Evolutionary conservation across 331 rosid genomes (phyloP).

Genomic region (Phaseolus coccineus): DNA sequence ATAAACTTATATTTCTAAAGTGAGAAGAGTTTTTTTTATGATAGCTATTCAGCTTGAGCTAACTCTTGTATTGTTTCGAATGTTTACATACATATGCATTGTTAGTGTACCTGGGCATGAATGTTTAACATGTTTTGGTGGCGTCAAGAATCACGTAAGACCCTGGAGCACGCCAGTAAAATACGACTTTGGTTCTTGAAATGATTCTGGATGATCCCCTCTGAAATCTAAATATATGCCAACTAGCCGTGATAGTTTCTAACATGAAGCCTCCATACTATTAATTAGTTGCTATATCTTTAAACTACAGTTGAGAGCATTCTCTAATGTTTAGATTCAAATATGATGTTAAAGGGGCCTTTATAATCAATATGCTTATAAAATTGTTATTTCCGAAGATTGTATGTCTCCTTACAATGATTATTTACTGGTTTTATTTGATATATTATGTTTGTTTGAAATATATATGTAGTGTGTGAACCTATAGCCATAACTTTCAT

Average conservation of each 20-base stretch:
- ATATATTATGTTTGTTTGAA: slow-evolving; percentile 1
- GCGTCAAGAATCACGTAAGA: slow-evolving; percentile 12
- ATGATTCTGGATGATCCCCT: slow-evolving; percentile 23
- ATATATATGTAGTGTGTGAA: not conserved
- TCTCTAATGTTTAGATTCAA: not conserved
- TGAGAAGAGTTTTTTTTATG: not conserved
- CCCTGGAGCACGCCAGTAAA: not conserved
- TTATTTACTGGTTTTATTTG: slow-evolving; percentile 7
- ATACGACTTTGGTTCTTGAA: slow-evolving; percentile 17
- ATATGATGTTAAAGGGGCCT: not conserved
- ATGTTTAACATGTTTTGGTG: not conserved
- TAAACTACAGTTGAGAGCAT: not conserved
- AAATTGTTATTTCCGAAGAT: slow-evolving; percentile 1
- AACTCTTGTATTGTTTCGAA: not conserved
- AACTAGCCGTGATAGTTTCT: not conserved
- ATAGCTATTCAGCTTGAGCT: slow-evolving; percentile 4
- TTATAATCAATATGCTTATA: not conserved
- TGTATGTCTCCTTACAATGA: not conserved
- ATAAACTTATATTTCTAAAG: not conserved
- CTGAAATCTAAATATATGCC: not conserved
- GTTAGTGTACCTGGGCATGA: not conserved
- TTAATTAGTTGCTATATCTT: slow-evolving; percentile 5
- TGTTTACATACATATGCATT: not conserved
- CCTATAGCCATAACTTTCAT: not conserved
- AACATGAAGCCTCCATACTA: not conserved